These are phyloP conservation scores for Nitzschia sp. DNA, from an alignment of 108 stramenopile species.

Conservation along the genomic window DNA sequence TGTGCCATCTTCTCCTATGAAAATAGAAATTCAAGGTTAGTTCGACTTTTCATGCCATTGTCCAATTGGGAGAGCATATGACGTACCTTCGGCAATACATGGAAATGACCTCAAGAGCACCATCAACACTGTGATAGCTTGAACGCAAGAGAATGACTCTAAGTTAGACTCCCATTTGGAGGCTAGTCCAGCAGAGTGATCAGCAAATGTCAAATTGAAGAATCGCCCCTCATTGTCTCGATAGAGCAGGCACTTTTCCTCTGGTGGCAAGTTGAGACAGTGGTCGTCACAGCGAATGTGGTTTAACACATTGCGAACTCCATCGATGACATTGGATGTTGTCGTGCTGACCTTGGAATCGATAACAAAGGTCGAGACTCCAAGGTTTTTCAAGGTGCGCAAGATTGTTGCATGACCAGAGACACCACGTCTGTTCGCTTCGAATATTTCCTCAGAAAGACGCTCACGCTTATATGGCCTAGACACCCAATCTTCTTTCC, in stretches of 20 bases:
- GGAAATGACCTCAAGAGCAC: constrained; percentile 45
- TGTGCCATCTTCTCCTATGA: not conserved
- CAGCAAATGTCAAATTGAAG: constrained; percentile 40
- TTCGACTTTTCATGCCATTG: no score
- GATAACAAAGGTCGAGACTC: constrained; percentile 27
- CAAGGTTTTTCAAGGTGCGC: constrained; percentile 16
- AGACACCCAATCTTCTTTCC: constrained; percentile 8
- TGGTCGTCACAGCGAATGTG: not conserved
- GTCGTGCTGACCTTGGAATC: constrained; percentile 32
- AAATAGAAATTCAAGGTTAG: not conserved
- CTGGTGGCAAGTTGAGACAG: constrained; percentile 3
- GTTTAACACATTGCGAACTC: constrained; percentile 15
- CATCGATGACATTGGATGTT: constrained; percentile 14
- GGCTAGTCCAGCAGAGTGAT: constrained; percentile 40
- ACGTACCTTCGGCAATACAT: constrained; percentile 36
- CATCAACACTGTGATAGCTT: constrained; percentile 54
- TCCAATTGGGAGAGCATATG: not conserved
- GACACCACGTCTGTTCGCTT: constrained; percentile 10
- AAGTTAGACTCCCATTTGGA: constrained; percentile 39
- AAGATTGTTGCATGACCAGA: constrained; percentile 19
- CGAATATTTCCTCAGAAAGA: constrained; percentile 16
- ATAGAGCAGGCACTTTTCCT: constrained; percentile 53
- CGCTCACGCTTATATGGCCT: constrained; percentile 24
- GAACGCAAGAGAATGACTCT: constrained; percentile 52
- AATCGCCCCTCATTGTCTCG: constrained; percentile 49